Base-by-base conservation (phyloP, 2,329 filamentous ascomycete genomes). In the Botrytis galanthina region DNA sequence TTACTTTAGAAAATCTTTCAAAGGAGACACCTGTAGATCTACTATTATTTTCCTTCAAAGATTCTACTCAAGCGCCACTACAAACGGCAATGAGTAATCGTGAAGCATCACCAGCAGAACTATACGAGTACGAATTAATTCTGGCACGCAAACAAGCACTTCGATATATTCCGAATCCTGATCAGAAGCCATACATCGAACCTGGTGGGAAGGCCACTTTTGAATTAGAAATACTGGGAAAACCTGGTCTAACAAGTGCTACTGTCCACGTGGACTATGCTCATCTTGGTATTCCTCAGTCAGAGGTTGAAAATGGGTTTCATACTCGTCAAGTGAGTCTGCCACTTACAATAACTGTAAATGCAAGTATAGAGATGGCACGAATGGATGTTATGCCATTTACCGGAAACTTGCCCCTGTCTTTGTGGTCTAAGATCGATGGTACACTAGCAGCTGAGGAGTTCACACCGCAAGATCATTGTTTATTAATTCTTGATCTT, bases 181-280 rank as follows among this genome's bases (percentile, higher is more conserved):
- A 86, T 57, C 84, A 87, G 67, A 84, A 86, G 64, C 77, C 84
- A 59, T 88, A 86, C 70, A 95, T 97, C 73, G 84, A 86, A 4
- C 89, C 94, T 8, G 90, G 91, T 0, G 86, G 87, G 63, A 90
- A 89, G 63, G 88, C 89, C 20, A 92, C 88, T 0, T 96, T 97
- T 78, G 90, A 92, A 20, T 91, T 98, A 76, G 93, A 97, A 81
- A 90, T 98, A 22, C 85, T 95, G 32, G 95, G 95, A 66, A 95
- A 95, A 79, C 92, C 94, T 14, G 94, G 94, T 0, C 85, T 98
- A 57, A 95, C 93, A 12, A 90, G 89, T 75, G 94, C 92, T 0
- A 87, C 89, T 5, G 90, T 97, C 26, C 92, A 97, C 78, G 90
- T 97, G 74, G 93, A 97, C 82, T 98, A 97, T 80, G 93, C 93